Evolutionary conservation across 2,329 filamentous ascomycete genomes (phyloP).

Genomic region (Ceratocystis papillata): DNA sequence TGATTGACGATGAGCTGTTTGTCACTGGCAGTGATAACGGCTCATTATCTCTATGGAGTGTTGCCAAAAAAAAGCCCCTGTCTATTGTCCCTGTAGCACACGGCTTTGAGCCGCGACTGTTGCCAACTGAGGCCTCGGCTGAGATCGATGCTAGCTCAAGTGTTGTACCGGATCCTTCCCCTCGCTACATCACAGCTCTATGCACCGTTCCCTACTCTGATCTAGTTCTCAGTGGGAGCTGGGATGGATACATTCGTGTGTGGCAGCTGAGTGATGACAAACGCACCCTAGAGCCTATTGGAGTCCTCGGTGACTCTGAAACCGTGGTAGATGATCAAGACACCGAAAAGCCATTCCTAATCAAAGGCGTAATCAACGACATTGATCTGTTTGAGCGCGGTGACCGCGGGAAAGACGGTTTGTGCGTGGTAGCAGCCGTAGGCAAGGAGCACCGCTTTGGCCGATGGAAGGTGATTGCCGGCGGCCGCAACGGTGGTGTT

Average conservation of each 20-base stretch:
- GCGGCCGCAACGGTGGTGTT: constrained; percentile 70
- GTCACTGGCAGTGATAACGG: constrained; percentile 92
- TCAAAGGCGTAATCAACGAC: constrained; percentile 77
- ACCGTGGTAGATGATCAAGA: constrained; percentile 27
- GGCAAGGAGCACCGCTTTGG: constrained; percentile 80
- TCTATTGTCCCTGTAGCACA: constrained; percentile 71
- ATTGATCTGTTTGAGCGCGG: constrained; percentile 79
- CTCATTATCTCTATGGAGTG: constrained; percentile 72
- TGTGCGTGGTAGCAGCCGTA: constrained; percentile 76
- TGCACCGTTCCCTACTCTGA: constrained; percentile 82
- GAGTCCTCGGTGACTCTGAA: constrained; percentile 40
- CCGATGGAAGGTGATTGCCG: constrained; percentile 57
- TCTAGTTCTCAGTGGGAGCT: constrained; percentile 80
- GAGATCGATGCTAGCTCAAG: constrained; percentile 51
- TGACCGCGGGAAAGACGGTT: constrained; percentile 60
- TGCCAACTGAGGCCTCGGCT: constrained; percentile 60
- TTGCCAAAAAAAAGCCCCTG: constrained; percentile 89
- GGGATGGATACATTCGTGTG: constrained; percentile 77
- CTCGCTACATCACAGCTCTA: constrained; percentile 84
- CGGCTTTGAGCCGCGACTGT: constrained; percentile 64
- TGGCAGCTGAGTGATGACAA: constrained; percentile 83
- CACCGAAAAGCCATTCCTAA: constrained; percentile 27
- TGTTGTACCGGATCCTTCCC: constrained; percentile 53
- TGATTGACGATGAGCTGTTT: constrained; percentile 79
- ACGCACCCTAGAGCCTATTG: constrained; percentile 60